phyloP scores from a whole-genome alignment of 371 early-diverging fungal species.

The Capillidium rhysosporum region DNA sequence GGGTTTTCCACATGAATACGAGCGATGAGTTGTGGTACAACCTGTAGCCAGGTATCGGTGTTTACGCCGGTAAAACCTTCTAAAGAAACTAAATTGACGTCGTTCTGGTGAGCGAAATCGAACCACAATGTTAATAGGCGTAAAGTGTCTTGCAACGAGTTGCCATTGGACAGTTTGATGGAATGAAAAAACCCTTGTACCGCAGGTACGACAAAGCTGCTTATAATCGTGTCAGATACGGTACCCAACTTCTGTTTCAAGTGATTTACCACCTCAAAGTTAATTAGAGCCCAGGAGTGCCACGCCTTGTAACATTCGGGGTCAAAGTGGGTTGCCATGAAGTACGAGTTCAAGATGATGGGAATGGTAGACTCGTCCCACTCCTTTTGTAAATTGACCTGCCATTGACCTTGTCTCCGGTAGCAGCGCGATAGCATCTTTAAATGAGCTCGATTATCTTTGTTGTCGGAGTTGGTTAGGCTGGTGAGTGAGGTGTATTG shows the following conservation, averaged over 20 bases:
- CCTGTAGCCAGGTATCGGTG: slow-evolving; percentile 94
- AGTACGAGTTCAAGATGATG: slow-evolving; percentile 60
- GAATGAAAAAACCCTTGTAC: slow-evolving; percentile 80
- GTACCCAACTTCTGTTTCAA: slow-evolving; percentile 23
- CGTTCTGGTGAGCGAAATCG: slow-evolving; percentile 75
- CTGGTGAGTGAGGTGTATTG: slow-evolving; percentile 12
- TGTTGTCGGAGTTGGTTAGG: not conserved
- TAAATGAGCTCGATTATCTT: slow-evolving; percentile 4
- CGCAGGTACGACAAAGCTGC: slow-evolving; percentile 16
- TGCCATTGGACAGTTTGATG: slow-evolving; percentile 75
- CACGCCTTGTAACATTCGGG: slow-evolving; percentile 94
- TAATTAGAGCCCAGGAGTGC: slow-evolving; percentile 94
- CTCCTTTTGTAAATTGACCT: slow-evolving; percentile 55
- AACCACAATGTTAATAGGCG: slow-evolving; percentile 92
- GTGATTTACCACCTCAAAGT: slow-evolving; percentile 73
- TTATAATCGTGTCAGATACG: not conserved
- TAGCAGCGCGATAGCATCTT: slow-evolving; percentile 73
- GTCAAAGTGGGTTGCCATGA: slow-evolving; percentile 79
- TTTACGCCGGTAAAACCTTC: slow-evolving; percentile 77
- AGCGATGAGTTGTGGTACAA: slow-evolving; percentile 96
- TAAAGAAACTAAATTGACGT: slow-evolving; percentile 67
- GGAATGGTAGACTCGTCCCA: slow-evolving; percentile 53
- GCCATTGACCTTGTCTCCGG: slow-evolving; percentile 87
- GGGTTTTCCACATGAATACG: slow-evolving; percentile 75
- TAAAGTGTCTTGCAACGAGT: slow-evolving; percentile 89